Evolutionary conservation across 2,329 filamentous ascomycete species (phyloP).

Genomic region (Fusarium sp.): DNA sequence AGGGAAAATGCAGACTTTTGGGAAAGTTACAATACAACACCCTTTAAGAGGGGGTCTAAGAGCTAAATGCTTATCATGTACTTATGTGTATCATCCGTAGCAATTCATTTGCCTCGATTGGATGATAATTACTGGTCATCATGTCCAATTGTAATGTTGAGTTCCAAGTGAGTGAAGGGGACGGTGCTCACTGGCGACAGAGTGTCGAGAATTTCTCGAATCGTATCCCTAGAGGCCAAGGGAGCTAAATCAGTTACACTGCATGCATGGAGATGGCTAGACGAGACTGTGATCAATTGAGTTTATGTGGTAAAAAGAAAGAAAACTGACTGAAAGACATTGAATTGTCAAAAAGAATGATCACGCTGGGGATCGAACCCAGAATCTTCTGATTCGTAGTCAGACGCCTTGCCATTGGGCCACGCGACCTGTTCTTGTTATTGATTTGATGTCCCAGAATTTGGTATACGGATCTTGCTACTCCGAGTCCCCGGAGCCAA

Average conservation of each 20-base stretch:
- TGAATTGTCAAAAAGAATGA: constrained; percentile 8
- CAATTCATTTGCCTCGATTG: too few species aligned
- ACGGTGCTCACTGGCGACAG: too few species aligned
- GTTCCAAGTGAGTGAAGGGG: too few species aligned
- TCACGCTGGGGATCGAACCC: constrained; percentile 45
- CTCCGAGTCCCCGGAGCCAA: background rate
- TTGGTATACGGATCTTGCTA: background rate
- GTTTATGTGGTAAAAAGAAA: background rate
- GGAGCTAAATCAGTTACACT: accelerated
- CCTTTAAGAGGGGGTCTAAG: too few species aligned
- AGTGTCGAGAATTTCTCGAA: too few species aligned
- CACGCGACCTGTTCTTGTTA: constrained; percentile 24
- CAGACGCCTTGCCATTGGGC: constrained; percentile 45
- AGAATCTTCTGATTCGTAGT: constrained; percentile 47
- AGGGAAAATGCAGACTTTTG: too few species aligned
- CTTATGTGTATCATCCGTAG: too few species aligned
- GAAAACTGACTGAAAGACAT: accelerated
- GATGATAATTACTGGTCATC: too few species aligned
- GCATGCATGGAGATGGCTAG: background rate
- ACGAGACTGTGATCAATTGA: background rate
- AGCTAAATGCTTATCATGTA: too few species aligned
- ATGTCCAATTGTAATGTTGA: too few species aligned
- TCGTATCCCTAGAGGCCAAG: background rate
- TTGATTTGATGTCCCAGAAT: accelerated
- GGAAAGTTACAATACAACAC: too few species aligned